phyloP scores from a whole-genome alignment of 2,329 filamentous ascomycete species.

The Phoma sp. region DNA sequence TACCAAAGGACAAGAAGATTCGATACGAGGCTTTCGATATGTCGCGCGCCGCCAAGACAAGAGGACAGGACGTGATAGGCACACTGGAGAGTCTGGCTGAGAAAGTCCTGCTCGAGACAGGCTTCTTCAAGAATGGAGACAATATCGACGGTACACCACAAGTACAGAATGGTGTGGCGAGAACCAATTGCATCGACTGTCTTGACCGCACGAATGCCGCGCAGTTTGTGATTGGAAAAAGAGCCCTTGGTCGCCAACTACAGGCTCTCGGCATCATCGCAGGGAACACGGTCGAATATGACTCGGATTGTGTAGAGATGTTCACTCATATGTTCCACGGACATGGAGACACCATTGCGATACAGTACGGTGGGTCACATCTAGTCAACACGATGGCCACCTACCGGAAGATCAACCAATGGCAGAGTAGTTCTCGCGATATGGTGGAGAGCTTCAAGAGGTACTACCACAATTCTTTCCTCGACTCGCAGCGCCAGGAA shows the following conservation, averaged over 20 bases:
- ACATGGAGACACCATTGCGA: constrained; percentile 95
- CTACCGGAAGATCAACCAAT: constrained; percentile 98
- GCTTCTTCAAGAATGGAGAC: constrained; percentile 94
- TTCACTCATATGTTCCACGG: constrained; percentile 98
- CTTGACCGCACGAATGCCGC: constrained; percentile 96
- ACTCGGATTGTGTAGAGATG: constrained; percentile 93
- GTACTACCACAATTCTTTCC: constrained; percentile 98
- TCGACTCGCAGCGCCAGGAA: constrained; percentile 97
- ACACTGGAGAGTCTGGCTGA: constrained; percentile 90
- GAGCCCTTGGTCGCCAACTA: constrained; percentile 88
- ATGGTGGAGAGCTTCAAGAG: constrained; percentile 99
- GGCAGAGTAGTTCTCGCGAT: constrained; percentile 95
- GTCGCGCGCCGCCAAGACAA: constrained; percentile 89
- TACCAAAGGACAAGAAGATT: constrained; percentile 83
- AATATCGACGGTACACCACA: constrained; percentile 67
- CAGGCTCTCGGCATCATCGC: constrained; percentile 88
- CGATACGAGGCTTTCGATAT: constrained; percentile 97
- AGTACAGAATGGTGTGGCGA: constrained; percentile 88
- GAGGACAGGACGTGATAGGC: constrained; percentile 91
- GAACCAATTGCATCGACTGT: constrained; percentile 98
- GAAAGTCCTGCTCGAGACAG: constrained; percentile 81
- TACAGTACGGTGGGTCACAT: constrained; percentile 97
- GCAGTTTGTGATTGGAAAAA: constrained; percentile 96
- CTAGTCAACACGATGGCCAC: constrained; percentile 99
- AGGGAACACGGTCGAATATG: constrained; percentile 81